These are phyloP conservation scores for Entonaema liquescens DNA, from an alignment of 495 filamentous ascomycete species.

Conservation along the genomic window DNA sequence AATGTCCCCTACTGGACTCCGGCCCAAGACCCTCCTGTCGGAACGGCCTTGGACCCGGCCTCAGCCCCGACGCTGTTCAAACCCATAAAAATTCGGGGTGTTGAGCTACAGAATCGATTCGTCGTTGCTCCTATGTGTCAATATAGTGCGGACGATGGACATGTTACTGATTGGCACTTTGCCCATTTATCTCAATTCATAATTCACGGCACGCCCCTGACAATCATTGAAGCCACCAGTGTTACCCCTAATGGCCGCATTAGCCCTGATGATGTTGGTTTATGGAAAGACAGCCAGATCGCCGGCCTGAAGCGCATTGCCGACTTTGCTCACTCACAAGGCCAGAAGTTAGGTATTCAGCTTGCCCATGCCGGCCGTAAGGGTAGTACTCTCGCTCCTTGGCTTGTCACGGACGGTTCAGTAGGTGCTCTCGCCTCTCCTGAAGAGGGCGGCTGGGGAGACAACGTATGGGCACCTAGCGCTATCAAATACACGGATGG, in stretches of 20 bases:
- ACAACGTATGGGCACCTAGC: slow-evolving; percentile 63
- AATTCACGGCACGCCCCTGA: slow-evolving; percentile 69
- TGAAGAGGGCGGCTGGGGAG: slow-evolving; percentile 70
- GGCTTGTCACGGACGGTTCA: slow-evolving; percentile 51
- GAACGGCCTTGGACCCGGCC: slow-evolving; percentile 59
- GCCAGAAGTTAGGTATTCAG: slow-evolving; percentile 74
- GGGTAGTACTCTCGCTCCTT: slow-evolving; percentile 69
- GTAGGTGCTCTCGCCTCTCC: slow-evolving; percentile 54
- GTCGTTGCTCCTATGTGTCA: slow-evolving; percentile 71
- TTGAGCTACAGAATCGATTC: slow-evolving; percentile 79
- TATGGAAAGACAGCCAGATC: slow-evolving; percentile 78
- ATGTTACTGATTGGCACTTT: slow-evolving; percentile 75
- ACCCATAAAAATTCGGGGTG: slow-evolving; percentile 69
- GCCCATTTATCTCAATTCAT: slow-evolving; percentile 69
- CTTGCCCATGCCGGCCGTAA: slow-evolving; percentile 80
- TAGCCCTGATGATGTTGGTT: slow-evolving; percentile 71
- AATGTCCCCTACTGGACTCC: slow-evolving; percentile 68
- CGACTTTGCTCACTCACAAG: slow-evolving; percentile 69
- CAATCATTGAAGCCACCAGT: slow-evolving; percentile 74
- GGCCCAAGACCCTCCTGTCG: slow-evolving; percentile 61
- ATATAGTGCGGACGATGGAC: slow-evolving; percentile 73
- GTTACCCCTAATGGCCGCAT: slow-evolving; percentile 76
- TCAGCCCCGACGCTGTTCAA: slow-evolving; percentile 69
- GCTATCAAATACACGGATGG: slow-evolving; percentile 58
- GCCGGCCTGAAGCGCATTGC: slow-evolving; percentile 67